Conservation (phyloP, 176 grass and related monocot species). For the Zea mays region Zm-B73-REFERENCE-NAM-5.0 NC_050097.1:243125501-243126000, state of each 20-base stretch:
- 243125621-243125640: too few species aligned
- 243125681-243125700: neutral
- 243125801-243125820: constrained; percentile 32
- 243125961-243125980: neutral
- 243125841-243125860: too few species aligned
- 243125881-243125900: too few species aligned
- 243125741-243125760: constrained; percentile 47
- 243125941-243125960: neutral
- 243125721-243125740: constrained; percentile 30
- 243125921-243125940: neutral
- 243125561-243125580: too few species aligned
- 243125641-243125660: too few species aligned
- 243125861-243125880: too few species aligned
- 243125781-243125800: constrained; percentile 55
- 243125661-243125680: too few species aligned
- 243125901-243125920: neutral
- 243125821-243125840: too few species aligned
- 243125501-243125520: neutral
- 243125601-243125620: too few species aligned
- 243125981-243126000: neutral
- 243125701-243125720: neutral
- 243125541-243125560: too few species aligned
- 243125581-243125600: too few species aligned
- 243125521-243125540: constrained; percentile 27
- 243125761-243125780: constrained; percentile 47